Conservation (phyloP, 257 asterid genomes). For the Forsythia suspensa region DNA sequence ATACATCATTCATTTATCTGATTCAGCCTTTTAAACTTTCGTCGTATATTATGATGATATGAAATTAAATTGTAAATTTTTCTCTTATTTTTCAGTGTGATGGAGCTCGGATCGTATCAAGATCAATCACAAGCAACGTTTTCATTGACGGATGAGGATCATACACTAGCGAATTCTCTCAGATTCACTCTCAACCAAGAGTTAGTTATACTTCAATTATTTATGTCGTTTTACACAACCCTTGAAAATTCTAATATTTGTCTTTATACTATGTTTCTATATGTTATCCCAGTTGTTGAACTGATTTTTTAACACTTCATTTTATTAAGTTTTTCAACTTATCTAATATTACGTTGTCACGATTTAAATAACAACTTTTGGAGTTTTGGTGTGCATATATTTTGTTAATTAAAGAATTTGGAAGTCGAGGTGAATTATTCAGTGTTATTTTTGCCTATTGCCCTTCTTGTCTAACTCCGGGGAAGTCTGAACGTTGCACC, state of each 20-base stretch:
- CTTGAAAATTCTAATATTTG: neutral
- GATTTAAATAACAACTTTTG: neutral
- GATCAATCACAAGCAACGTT: slow-evolving; percentile 76
- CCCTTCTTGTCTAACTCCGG: neutral
- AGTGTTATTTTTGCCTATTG: neutral
- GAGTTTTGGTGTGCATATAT: neutral
- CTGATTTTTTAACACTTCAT: neutral
- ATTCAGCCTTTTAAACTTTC: no score
- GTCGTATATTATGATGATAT: no score
- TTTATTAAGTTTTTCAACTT: neutral
- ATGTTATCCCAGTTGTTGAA: neutral
- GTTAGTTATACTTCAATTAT: slow-evolving; percentile 37
- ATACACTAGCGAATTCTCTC: slow-evolving; percentile 81
- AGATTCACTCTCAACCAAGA: slow-evolving; percentile 83
- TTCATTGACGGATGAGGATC: slow-evolving; percentile 83
- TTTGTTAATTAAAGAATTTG: neutral
- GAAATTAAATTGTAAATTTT: neutral
- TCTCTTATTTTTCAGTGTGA: slow-evolving; percentile 28
- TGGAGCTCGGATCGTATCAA: slow-evolving; percentile 67
- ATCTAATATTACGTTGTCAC: neutral
- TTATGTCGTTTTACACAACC: neutral
- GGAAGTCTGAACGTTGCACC: neutral
- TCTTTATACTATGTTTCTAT: neutral
- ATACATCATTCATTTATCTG: no score
- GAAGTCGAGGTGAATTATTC: neutral